Evolutionary conservation across 139 green algal genomes (phyloP).

Genomic region (Yamagishiella unicocca): DNA sequence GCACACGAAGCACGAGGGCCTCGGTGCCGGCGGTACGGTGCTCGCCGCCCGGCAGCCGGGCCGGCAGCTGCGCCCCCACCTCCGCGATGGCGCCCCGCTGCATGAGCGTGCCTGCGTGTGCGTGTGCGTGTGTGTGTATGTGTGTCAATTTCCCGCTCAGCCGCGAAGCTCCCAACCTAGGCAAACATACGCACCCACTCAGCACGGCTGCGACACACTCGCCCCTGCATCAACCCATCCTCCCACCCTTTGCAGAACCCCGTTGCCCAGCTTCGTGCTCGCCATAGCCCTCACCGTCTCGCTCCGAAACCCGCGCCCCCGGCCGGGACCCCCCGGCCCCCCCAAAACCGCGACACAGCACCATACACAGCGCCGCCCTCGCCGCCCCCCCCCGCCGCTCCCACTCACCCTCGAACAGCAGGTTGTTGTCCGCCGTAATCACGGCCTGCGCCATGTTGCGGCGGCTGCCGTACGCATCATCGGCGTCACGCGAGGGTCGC

Average conservation of each 20-base stretch:
- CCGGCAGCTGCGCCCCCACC: constrained; percentile 61
- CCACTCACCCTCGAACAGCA: constrained; percentile 83
- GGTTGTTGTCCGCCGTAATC: constrained; percentile 72
- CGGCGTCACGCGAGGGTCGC: background rate
- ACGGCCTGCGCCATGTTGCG: constrained; percentile 56
- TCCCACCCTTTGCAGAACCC: background rate
- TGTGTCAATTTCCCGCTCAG: background rate
- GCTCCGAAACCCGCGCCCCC: no score
- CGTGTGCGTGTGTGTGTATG: background rate
- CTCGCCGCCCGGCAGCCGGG: constrained; percentile 63
- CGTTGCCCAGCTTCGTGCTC: no score
- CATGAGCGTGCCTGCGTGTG: constrained; percentile 70
- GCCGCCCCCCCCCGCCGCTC: background rate
- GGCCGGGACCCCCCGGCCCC: no score
- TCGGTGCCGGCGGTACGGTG: constrained; percentile 76
- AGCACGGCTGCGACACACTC: background rate
- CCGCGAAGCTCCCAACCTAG: background rate
- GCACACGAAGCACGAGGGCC: constrained; percentile 84
- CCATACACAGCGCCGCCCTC: background rate
- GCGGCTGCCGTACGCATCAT: background rate
- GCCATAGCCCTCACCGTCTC: no score
- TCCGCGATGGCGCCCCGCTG: constrained; percentile 72
- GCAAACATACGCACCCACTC: background rate
- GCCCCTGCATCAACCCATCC: background rate
- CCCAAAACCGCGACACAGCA: background rate